Evolutionary conservation across 108 stramenopile genomes (phyloP), one percentile per base, ranked within the genome.

Genomic region (Skeletonema costatum): DNA sequence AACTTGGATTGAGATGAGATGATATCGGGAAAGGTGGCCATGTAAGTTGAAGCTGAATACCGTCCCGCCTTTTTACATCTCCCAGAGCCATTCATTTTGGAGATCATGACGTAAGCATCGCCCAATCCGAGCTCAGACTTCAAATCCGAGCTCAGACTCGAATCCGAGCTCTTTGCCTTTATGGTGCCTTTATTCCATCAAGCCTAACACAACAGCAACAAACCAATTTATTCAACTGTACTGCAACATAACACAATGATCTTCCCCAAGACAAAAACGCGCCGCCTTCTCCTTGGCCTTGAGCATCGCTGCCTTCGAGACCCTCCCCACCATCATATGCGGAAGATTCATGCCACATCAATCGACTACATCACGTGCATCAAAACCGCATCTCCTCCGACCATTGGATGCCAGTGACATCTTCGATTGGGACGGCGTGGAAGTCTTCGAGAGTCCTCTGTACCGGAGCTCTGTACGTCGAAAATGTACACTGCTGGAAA

Each of bases 391-490:
- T 25, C 66, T 8, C 42, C 78, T 33, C 78, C 78, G 14, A 74
- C 78, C 78, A 3, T 16, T 79, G 10, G 78, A 79, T 62, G 64
- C 65, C 5, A 21, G 1, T 44, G 46, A 58, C 39, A n/a, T 46
- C 25, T 46, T 44, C 29, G 77, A 78, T 58, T 79, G 78, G 78
- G 32, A 48, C 11, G 46, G 44, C 13, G 42, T 73, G 6, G 60
- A 79, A n/a, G 10, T 35, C 17, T 44, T 68, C n/a, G 64, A 65
- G 6, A 32, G 72, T 12, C 66, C 65, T 19, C 72, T 79, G n/a
- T 2, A 68, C 65, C 10, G 56, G 72, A 10, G 73, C 73, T 14
- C 11, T 64, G n/a, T 1, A 32, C 48, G 11, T 10, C 68, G 11
- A 4, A 21, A 25, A 19, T 53, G 51, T 80, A 79, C 32, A 44